Conservation (phyloP, 108 stramenopile species). For the Skeletonema marinoi region DNA sequence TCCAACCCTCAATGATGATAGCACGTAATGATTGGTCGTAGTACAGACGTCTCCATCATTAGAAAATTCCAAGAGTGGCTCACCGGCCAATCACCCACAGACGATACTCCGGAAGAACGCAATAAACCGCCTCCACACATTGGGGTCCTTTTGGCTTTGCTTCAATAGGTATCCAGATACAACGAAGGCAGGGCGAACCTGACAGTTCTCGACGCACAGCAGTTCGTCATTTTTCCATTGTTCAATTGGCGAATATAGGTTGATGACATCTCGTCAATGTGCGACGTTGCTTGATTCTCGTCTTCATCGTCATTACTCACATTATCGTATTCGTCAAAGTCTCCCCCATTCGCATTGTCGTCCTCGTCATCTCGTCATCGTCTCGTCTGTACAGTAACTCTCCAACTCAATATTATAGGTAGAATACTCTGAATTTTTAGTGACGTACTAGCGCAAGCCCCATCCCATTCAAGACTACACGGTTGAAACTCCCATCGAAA, state of each 20-base stretch:
- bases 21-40: conserved; percentile 4
- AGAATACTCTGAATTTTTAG: conserved; percentile 43
- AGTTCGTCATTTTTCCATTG: conserved; percentile 28
- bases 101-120: conserved; percentile 46
- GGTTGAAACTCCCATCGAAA: conserved; percentile 61
- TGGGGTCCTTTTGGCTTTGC: conserved; percentile 45
- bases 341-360: not conserved
- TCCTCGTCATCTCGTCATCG: conserved; percentile 11
- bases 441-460: conserved; percentile 10
- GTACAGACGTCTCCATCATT: not conserved
- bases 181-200: conserved; percentile 38
- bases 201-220: conserved; percentile 31
- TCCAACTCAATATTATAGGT: conserved; percentile 50
- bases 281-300: not conserved
- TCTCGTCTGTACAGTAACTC: conserved; percentile 49
- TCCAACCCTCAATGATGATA: conserved; percentile 31
- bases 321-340: conserved; percentile 3
- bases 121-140: conserved; percentile 55
- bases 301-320: conserved; percentile 3
- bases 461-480: conserved; percentile 38
- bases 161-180: conserved; percentile 51
- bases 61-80: conserved; percentile 10
- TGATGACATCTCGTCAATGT: not conserved
- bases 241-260: conserved; percentile 14
- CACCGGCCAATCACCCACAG: conserved; percentile 45